A percentile compares a stretch with the other conserved stretches of the same genome.
Evolutionary conservation across 176 grass and related monocot genomes (phyloP).

Genomic region (Cenchrus fungigraminus): DNA sequence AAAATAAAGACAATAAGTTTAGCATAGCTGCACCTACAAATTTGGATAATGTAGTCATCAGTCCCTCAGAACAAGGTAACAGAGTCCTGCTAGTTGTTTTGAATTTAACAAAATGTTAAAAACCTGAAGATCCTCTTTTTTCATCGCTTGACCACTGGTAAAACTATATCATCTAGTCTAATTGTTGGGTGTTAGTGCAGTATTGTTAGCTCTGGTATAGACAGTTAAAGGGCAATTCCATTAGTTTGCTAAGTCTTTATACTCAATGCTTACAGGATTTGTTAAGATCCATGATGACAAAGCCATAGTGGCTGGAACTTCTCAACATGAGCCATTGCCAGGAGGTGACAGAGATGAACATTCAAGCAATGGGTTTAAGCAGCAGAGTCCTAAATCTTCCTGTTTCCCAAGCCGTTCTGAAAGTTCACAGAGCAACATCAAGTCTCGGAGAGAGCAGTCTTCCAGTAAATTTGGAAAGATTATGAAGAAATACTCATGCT

Average conservation of each 20-base stretch:
- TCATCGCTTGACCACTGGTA: too few species aligned
- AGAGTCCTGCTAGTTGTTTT: not conserved
- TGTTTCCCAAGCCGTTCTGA: conserved; percentile 23
- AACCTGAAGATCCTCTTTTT: not conserved
- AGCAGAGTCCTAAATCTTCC: not conserved
- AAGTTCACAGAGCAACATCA: conserved; percentile 26
- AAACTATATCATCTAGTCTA: too few species aligned
- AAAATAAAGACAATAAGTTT: conserved; percentile 20
- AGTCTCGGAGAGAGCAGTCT: conserved; percentile 20
- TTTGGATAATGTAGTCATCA: conserved; percentile 43
- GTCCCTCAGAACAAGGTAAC: conserved; percentile 53
- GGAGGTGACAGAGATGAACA: conserved; percentile 7
- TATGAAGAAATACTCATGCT: conserved; percentile 62
- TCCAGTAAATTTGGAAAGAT: conserved; percentile 43
- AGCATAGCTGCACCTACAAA: conserved; percentile 35
- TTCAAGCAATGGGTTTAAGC: not conserved
- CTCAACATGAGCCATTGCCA: conserved; percentile 5
- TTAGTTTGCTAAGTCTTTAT: conserved; percentile 6
- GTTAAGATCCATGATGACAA: conserved; percentile 23
- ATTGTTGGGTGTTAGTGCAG: not conserved
- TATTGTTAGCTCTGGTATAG: not conserved
- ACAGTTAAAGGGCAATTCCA: too few species aligned
- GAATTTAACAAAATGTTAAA: not conserved
- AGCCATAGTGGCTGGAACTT: not conserved
- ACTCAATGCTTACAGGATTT: conserved; percentile 23